These are phyloP conservation scores for Rhododendron molle DNA, from an alignment of 148 eudicot species.

Conservation along the genomic window DNA sequence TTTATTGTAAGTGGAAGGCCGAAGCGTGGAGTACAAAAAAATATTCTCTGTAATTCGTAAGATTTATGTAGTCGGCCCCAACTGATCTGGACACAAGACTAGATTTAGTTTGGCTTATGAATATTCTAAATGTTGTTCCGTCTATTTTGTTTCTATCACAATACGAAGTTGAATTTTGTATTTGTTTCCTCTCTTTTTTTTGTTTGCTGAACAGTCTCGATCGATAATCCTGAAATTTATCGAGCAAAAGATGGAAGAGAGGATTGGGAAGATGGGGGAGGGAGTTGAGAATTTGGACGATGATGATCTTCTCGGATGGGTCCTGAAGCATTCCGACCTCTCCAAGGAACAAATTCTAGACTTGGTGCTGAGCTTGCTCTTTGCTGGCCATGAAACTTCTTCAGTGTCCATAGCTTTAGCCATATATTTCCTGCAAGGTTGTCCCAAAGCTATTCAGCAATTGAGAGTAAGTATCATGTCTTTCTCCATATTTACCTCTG, in stretches of 20 bases:
- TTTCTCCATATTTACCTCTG: neutral
- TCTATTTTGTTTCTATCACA: neutral
- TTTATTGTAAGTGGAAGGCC: neutral
- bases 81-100: too few species aligned
- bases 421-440: slow-evolving; percentile 74
- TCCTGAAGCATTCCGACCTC: slow-evolving; percentile 65
- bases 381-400: slow-evolving; percentile 97
- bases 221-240: slow-evolving; percentile 71
- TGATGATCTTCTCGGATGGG: slow-evolving; percentile 95
- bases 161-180: neutral
- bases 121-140: neutral
- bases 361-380: slow-evolving; percentile 77
- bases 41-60: too few species aligned
- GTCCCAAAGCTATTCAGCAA: slow-evolving; percentile 65
- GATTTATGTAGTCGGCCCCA: too few species aligned
- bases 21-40: neutral
- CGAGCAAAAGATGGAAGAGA: slow-evolving; percentile 71
- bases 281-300: slow-evolving; percentile 37
- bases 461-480: slow-evolving; percentile 44
- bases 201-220: slow-evolving; percentile 52
- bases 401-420: slow-evolving; percentile 90
- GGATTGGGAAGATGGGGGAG: slow-evolving; percentile 32
- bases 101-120: neutral
- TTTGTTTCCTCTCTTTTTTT: neutral
- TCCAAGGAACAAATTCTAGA: slow-evolving; percentile 94